These are phyloP conservation scores for Pythium grandisporangium DNA, from an alignment of 352 stramenopile genomes.

Conservation along the genomic window DNA sequence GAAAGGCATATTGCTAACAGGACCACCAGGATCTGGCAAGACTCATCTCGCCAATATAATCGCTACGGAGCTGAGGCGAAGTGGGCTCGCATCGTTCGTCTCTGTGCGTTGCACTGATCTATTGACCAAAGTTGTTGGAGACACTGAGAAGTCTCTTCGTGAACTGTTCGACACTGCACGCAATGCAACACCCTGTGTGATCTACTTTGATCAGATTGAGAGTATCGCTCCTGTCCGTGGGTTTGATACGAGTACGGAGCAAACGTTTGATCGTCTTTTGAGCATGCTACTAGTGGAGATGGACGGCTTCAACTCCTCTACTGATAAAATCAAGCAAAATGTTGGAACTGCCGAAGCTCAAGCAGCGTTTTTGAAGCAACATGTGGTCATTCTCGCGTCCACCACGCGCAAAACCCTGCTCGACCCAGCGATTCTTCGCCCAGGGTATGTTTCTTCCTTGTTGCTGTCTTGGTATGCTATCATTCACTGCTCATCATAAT, in stretches of 20 bases:
- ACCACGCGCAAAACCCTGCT: slow-evolving; percentile 63
- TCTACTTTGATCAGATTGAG: slow-evolving; percentile 93
- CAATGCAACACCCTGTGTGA: slow-evolving; percentile 78
- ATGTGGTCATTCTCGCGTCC: slow-evolving; percentile 80
- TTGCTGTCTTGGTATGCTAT: background rate
- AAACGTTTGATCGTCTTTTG: slow-evolving; percentile 89
- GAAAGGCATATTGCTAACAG: slow-evolving; percentile 98
- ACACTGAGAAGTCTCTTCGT: slow-evolving; percentile 84
- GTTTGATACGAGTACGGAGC: slow-evolving; percentile 88
- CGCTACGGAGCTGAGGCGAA: slow-evolving; percentile 42
- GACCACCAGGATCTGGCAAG: slow-evolving; percentile 97
- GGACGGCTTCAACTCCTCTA: slow-evolving; percentile 74
- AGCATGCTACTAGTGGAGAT: slow-evolving; percentile 89
- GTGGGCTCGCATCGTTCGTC: slow-evolving; percentile 74
- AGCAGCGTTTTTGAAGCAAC: slow-evolving; percentile 64
- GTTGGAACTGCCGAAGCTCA: slow-evolving; percentile 25
- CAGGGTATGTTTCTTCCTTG: slow-evolving; percentile 34
- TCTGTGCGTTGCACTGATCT: slow-evolving; percentile 85
- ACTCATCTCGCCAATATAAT: slow-evolving; percentile 87
- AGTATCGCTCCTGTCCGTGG: slow-evolving; percentile 78
- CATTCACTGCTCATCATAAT: slow-evolving; percentile 1
- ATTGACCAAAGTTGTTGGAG: slow-evolving; percentile 85
- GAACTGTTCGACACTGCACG: slow-evolving; percentile 82
- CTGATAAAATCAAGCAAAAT: slow-evolving; percentile 20
- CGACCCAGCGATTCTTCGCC: slow-evolving; percentile 82